Percentiles rank a stretch among this genome's conserved stretches.
These are phyloP conservation scores for Diaporthe batatas DNA, from an alignment of 2,329 filamentous ascomycete species.

Conservation along the genomic window DNA sequence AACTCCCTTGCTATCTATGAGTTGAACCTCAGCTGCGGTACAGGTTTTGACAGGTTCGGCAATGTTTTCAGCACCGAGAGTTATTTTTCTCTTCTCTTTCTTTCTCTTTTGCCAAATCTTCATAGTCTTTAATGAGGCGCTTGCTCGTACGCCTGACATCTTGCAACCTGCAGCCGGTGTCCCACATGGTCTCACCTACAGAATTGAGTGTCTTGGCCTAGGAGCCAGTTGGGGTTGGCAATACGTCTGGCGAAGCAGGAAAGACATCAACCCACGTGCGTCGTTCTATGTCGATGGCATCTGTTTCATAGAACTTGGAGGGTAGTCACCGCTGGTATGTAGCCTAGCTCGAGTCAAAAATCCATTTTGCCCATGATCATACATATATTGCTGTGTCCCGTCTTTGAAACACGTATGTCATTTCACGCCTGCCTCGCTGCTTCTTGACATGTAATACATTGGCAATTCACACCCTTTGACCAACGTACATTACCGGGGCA, in stretches of 20 bases:
- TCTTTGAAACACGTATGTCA: background rate
- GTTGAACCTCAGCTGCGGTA: conserved; percentile 22
- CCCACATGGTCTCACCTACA: background rate
- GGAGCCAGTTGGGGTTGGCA: conserved; percentile 38
- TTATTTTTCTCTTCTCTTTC: conserved; percentile 20
- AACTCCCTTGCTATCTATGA: conserved; percentile 42
- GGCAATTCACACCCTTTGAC: background rate
- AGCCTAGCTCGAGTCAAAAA: conserved; percentile 4
- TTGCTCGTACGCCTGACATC: conserved; percentile 9
- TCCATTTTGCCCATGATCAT: background rate
- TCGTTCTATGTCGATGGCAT: conserved; percentile 32
- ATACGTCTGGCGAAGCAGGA: conserved; percentile 25
- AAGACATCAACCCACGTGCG: conserved; percentile 21
- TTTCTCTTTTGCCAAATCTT: conserved; percentile 1
- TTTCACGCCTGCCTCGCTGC: too few species aligned
- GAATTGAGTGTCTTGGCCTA: conserved; percentile 29
- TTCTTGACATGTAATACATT: background rate
- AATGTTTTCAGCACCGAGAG: conserved; percentile 26
- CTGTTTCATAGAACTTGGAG: conserved; percentile 33
- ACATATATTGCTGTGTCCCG: background rate
- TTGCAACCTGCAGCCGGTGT: background rate
- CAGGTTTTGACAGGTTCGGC: conserved; percentile 30
- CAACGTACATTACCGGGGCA: too few species aligned
- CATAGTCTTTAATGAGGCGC: conserved; percentile 17
- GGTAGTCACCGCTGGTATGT: conserved; percentile 26